Base-by-base conservation (phyloP, 805 yeast genomes). In the Tetrapisispora iriomotensis region DNA sequence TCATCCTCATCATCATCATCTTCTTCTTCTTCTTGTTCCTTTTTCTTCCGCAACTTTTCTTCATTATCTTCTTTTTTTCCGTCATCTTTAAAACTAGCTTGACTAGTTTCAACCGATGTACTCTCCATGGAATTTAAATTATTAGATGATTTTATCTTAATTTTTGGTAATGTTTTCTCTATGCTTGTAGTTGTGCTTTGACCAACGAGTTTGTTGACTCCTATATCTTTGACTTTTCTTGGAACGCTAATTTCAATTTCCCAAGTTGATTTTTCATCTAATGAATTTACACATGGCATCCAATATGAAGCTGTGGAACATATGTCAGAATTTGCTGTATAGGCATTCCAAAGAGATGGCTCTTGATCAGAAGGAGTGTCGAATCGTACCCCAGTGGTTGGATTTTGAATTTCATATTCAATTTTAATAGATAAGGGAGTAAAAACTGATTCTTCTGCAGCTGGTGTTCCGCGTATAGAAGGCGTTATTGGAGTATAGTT, bases 281-380 rank as follows among this genome's bases (percentile, higher is more conserved):
- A 59, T 33, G 81, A 83, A 47, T 92, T 96, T 6, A 92, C 71
- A 56, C 98, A 92, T 0, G 99, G 99, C 36, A 92, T 82, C 99
- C 99, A 92, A n/a, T 87, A 81, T 2, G 95, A 84, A 0, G 97
- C 83, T 13, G 92, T 75, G 3, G 82, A 70, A 14, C 86, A 85
- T 33, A 79, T 61, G 22, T 85, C 87, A 4, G 84, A 70, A 53
- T 90, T 88, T 1, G 75, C 68, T 0, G 97, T 90, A 59, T 82
- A 87, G 2, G 85, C 94, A 52, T 81, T 92, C 94, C 95, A 86
- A 34, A 64, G 61, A 26, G 65, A 59, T 56, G 45, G 68, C 8
- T 53, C 51, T 1, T 33, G 13, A 21, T 52, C 51, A 15, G 60
- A 38, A 7, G 47, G 66, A 1, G 78, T 65, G 34, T 70, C 77